A percentile compares a stretch with the other conserved stretches of the same genome.
Evolutionary conservation across 805 yeast species (phyloP).

Genomic region (Citeromyces nyonsensis): DNA sequence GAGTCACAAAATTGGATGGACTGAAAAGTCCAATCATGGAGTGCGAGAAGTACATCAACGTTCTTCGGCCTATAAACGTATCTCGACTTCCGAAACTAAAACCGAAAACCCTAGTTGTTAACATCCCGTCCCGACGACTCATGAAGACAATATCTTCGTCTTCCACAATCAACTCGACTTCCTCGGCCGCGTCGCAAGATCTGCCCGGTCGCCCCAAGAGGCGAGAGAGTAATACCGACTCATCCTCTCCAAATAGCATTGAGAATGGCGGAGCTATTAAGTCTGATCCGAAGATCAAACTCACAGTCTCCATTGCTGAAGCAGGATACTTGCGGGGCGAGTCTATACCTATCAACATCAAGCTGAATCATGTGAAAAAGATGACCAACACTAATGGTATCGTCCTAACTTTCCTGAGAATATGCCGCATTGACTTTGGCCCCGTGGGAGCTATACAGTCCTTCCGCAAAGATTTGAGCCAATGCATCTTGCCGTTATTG

Average conservation of each 20-base stretch:
- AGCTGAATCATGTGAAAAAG: conserved; percentile 54
- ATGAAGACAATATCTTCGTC: conserved; percentile 22
- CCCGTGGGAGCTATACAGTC: conserved; percentile 50
- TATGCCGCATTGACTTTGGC: conserved; percentile 53
- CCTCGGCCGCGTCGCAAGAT: conserved; percentile 1
- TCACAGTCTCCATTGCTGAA: conserved; percentile 31
- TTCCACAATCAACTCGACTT: conserved; percentile 20
- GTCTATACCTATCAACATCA: conserved; percentile 52
- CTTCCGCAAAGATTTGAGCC: conserved; percentile 73
- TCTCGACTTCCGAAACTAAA: conserved; percentile 48
- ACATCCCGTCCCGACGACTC: conserved; percentile 27
- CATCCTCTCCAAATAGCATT: conserved; percentile 3
- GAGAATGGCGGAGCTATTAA: background rate
- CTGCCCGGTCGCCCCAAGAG: background rate
- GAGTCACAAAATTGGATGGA: conserved; percentile 6
- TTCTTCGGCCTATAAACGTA: conserved; percentile 66
- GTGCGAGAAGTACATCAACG: conserved; percentile 42
- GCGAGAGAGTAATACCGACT: background rate
- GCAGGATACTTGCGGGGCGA: conserved; percentile 76
- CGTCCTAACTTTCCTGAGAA: conserved; percentile 65
- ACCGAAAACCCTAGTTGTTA: conserved; percentile 48
- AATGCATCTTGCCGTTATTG: conserved; percentile 59
- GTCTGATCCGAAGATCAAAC: conserved; percentile 14
- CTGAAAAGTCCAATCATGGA: conserved; percentile 15
- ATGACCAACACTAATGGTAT: conserved; percentile 59